These are phyloP conservation scores for Citrus trifoliata DNA, from an alignment of 345 rosid genomes.

Conservation along the genomic window DNA sequence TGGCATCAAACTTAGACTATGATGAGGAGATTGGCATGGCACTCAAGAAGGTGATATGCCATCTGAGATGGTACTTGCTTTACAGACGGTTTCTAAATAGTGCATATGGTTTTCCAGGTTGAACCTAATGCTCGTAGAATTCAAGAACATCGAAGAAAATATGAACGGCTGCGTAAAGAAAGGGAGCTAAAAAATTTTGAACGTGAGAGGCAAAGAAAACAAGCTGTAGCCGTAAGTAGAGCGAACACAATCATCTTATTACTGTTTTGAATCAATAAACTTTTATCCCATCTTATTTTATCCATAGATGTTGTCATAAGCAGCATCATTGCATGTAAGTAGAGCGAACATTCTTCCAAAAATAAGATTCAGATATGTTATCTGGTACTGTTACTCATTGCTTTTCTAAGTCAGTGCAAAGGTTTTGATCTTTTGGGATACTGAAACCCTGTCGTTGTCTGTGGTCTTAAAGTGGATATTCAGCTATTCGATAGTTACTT, in stretches of 20 bases:
- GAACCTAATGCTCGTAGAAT: slow-evolving; percentile 75
- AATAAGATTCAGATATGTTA: slow-evolving; percentile 24
- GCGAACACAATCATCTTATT: not conserved
- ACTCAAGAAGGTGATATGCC: slow-evolving; percentile 60
- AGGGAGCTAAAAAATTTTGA: slow-evolving; percentile 52
- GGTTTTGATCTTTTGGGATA: not conserved
- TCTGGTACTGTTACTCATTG: slow-evolving; percentile 24
- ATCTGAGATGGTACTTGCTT: not conserved
- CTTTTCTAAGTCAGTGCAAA: slow-evolving; percentile 21
- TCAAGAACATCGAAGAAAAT: slow-evolving; percentile 71
- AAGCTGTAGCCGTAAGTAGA: slow-evolving; percentile 53
- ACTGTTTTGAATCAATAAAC: not conserved
- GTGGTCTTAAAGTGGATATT: not conserved
- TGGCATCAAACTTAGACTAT: slow-evolving; percentile 76
- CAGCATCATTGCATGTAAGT: not conserved
- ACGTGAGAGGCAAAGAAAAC: slow-evolving; percentile 36
- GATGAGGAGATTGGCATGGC: slow-evolving; percentile 70
- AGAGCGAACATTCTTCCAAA: not conserved
- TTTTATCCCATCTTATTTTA: not conserved
- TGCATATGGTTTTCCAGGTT: slow-evolving; percentile 45
- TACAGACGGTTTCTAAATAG: not conserved
- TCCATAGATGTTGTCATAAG: not conserved
- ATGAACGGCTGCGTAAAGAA: slow-evolving; percentile 66
- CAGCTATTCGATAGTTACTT: not conserved
- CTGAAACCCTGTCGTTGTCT: not conserved